Conservation (phyloP, 139 green algal genomes). For the Closterium sp. region DNA sequence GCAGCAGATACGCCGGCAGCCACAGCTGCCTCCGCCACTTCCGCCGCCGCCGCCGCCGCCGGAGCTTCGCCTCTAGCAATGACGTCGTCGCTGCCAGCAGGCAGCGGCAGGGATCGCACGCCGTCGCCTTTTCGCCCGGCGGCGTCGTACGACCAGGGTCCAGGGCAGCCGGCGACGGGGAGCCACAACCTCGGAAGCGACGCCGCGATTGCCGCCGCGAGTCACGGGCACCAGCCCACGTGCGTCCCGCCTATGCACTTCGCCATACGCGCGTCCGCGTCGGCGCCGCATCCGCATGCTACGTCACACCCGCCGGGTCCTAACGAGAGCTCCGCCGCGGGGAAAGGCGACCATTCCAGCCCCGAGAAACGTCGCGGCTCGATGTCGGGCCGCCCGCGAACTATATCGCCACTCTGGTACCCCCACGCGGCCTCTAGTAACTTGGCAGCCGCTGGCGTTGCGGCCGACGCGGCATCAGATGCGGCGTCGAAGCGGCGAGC, state of each 20-base stretch:
- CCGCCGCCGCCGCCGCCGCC: no score
- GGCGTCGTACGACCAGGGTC: neutral
- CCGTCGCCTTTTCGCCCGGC: neutral
- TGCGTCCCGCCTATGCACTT: neutral
- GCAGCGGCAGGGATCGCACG: neutral
- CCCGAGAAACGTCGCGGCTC: neutral
- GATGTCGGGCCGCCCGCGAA: neutral
- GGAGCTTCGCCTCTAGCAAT: neutral
- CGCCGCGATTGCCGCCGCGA: neutral
- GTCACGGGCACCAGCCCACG: neutral
- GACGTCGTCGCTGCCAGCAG: neutral
- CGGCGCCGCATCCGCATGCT: neutral
- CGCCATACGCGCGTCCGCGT: neutral
- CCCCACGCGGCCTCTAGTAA: neutral
- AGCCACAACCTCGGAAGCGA: neutral
- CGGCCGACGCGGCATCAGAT: neutral
- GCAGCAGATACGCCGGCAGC: neutral
- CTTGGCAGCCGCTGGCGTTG: neutral
- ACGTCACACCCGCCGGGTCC: neutral
- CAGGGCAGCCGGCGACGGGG: no score
- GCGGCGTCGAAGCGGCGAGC: neutral
- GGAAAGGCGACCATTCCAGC: neutral
- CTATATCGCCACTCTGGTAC: neutral
- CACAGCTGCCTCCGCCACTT: neutral
- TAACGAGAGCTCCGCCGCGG: neutral